These are phyloP conservation scores for Smallanthus sonchifolius DNA, from an alignment of 129 eudicot species.

Conservation along the genomic window DNA sequence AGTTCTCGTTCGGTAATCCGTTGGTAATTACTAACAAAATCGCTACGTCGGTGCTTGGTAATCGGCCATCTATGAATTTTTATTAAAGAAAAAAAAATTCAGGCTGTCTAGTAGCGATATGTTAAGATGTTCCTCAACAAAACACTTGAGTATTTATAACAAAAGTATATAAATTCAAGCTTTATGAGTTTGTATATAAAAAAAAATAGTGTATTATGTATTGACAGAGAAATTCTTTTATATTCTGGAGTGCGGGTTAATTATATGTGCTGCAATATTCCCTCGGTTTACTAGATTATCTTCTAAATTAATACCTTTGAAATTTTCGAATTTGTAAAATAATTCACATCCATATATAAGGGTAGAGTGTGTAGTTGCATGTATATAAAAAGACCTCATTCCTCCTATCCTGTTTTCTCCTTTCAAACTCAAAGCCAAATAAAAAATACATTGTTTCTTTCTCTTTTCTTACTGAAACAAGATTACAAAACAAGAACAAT, in stretches of 20 bases:
- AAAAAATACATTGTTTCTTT: neutral
- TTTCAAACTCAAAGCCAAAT: neutral
- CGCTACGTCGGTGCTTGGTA: too few species aligned
- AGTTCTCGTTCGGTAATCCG: too few species aligned
- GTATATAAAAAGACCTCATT: slow-evolving; percentile 6
- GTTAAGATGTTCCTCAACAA: too few species aligned
- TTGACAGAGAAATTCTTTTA: too few species aligned
- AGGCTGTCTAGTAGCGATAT: too few species aligned
- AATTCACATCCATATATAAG: neutral
- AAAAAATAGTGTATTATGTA: too few species aligned
- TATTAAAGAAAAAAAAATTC: too few species aligned
- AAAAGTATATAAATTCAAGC: neutral
- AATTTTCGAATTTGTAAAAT: neutral
- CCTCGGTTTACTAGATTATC: neutral
- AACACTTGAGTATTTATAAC: neutral
- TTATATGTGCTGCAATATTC: neutral
- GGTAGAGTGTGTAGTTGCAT: neutral
- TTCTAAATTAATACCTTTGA: neutral
- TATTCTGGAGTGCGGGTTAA: too few species aligned
- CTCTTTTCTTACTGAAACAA: neutral
- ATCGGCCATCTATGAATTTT: too few species aligned
- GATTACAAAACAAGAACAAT: neutral
- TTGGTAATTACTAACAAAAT: too few species aligned
- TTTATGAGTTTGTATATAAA: neutral
- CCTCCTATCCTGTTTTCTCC: slow-evolving; percentile 7